These are phyloP conservation scores for Penicillium griseofulvum DNA, from an alignment of 2,329 filamentous ascomycete genomes.

Conservation along the genomic window DNA sequence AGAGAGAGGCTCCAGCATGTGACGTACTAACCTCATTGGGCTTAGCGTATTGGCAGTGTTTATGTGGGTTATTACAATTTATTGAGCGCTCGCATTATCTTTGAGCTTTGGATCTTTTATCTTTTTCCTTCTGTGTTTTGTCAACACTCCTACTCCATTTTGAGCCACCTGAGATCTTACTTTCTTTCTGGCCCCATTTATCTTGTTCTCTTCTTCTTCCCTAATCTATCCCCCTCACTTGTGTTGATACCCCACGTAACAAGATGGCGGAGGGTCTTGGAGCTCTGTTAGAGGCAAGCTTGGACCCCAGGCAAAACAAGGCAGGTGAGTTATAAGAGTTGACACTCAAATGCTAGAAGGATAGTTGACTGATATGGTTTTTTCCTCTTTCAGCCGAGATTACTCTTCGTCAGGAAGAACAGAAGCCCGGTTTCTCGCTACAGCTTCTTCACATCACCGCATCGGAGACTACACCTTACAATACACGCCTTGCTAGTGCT, in stretches of 20 bases:
- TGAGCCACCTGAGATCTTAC: not conserved
- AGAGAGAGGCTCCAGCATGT: constrained; percentile 12
- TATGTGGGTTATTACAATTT: constrained; percentile 24
- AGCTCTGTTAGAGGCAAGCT: constrained; percentile 77
- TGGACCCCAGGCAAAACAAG: constrained; percentile 83
- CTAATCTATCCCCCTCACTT: constrained; percentile 13
- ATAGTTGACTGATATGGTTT: constrained; percentile 2
- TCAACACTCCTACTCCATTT: not conserved
- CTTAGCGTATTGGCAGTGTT: constrained; percentile 18
- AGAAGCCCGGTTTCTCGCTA: constrained; percentile 83
- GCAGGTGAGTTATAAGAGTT: constrained; percentile 63
- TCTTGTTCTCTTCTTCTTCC: constrained; percentile 4
- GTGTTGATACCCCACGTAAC: constrained; percentile 29
- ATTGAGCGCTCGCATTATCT: constrained; percentile 21
- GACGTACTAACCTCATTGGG: constrained; percentile 12
- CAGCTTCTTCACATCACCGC: constrained; percentile 87
- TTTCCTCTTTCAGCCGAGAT: constrained; percentile 64
- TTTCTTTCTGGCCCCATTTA: not conserved
- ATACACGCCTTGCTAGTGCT: constrained; percentile 81
- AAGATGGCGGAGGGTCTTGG: constrained; percentile 62
- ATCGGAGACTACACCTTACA: constrained; percentile 66
- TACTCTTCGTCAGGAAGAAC: constrained; percentile 73
- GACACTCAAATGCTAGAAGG: not conserved
- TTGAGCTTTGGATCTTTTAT: constrained; percentile 14
- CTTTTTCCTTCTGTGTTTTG: constrained; percentile 12